These are phyloP conservation scores for Murraya koenigii DNA, from an alignment of 345 rosid genomes.

Conservation along the genomic window DNA sequence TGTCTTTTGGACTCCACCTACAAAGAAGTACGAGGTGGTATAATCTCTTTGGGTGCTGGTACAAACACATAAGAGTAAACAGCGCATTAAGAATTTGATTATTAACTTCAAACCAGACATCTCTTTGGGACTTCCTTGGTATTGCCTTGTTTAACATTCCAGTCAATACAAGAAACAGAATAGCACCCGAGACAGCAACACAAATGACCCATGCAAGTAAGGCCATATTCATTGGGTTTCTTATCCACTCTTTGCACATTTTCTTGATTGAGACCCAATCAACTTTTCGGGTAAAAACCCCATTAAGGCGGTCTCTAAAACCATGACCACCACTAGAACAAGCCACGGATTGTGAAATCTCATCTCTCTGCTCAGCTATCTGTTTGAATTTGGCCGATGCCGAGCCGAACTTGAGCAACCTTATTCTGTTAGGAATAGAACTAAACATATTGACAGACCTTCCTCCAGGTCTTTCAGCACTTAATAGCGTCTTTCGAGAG, in stretches of 20 bases:
- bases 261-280: slow-evolving; percentile 57
- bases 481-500: slow-evolving; percentile 46
- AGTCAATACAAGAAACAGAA: slow-evolving; percentile 92
- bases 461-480: slow-evolving; percentile 27
- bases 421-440: slow-evolving; percentile 34
- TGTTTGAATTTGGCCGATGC: slow-evolving; percentile 66
- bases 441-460: slow-evolving; percentile 22
- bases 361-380: slow-evolving; percentile 64
- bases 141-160: slow-evolving; percentile 79
- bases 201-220: slow-evolving; percentile 63
- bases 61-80: slow-evolving; percentile 92
- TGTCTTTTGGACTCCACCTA: slow-evolving; percentile 74
- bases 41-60: slow-evolving; percentile 87
- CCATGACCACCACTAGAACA: slow-evolving; percentile 43
- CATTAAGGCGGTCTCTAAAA: slow-evolving; percentile 57
- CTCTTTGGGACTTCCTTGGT: slow-evolving; percentile 65
- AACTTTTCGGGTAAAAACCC: slow-evolving; percentile 53
- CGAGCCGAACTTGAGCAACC: slow-evolving; percentile 58
- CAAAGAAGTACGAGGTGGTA: slow-evolving; percentile 77
- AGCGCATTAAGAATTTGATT: slow-evolving; percentile 88
- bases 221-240: slow-evolving; percentile 80
- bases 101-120: slow-evolving; percentile 91
- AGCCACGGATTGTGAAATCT: slow-evolving; percentile 57
- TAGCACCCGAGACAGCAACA: slow-evolving; percentile 90
- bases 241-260: slow-evolving; percentile 72